Percentiles rank a stretch among this genome's conserved stretches.
Conservation (phyloP, 495 filamentous ascomycete genomes). For the Hypoxylon fuscum region DNA sequence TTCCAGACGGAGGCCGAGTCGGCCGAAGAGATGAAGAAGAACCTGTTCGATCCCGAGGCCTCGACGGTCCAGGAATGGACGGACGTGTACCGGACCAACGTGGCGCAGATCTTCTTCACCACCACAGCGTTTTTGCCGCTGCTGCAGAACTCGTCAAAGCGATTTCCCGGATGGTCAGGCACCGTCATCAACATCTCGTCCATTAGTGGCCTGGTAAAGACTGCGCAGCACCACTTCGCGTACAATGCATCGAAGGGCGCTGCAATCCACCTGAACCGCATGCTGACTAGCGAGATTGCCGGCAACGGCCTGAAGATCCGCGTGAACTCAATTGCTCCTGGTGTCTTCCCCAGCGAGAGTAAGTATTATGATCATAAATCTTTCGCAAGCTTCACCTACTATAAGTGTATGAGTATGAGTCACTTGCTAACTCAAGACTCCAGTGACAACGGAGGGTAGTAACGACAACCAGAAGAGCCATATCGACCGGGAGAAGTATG, state of each 20-base stretch:
- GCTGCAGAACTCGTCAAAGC: constrained; percentile 62
- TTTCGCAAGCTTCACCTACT: not conserved
- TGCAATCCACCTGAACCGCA: constrained; percentile 75
- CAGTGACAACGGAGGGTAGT: constrained; percentile 63
- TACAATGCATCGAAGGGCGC: constrained; percentile 81
- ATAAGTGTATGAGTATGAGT: constrained; percentile 39
- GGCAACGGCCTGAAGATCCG: constrained; percentile 77
- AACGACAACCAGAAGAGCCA: constrained; percentile 69
- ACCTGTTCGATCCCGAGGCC: constrained; percentile 69
- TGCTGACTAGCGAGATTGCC: constrained; percentile 75
- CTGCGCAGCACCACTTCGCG: constrained; percentile 75
- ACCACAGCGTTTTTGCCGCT: constrained; percentile 78
- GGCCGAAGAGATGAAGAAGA: constrained; percentile 60
- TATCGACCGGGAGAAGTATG: constrained; percentile 68
- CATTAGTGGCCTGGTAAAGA: constrained; percentile 78
- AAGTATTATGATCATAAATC: not conserved
- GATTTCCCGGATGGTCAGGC: constrained; percentile 64
- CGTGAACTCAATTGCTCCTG: constrained; percentile 75
- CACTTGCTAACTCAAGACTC: constrained; percentile 51
- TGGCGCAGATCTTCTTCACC: constrained; percentile 81
- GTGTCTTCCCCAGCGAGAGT: constrained; percentile 75
- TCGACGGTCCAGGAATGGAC: constrained; percentile 79
- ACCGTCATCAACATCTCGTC: constrained; percentile 81
- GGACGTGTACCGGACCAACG: constrained; percentile 79
- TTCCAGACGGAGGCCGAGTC: constrained; percentile 66